phyloP scores from a whole-genome alignment of 179 eudicot species.

The Spinacia oleracea region DNA sequence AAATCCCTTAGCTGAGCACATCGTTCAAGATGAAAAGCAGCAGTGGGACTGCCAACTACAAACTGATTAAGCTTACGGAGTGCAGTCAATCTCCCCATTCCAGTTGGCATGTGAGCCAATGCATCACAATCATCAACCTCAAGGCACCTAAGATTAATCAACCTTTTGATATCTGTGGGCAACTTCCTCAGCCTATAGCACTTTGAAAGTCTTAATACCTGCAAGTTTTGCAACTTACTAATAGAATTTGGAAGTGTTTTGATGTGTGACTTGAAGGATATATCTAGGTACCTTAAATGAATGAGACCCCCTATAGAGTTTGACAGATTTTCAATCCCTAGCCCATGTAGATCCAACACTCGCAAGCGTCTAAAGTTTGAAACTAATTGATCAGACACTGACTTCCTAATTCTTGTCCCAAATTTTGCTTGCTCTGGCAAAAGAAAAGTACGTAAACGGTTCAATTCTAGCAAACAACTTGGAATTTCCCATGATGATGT shows the following conservation, averaged over 20 bases:
- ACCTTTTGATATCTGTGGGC: constrained; percentile 12
- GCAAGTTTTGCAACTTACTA: background rate
- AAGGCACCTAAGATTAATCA: constrained; percentile 12
- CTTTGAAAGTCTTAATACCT: constrained; percentile 12
- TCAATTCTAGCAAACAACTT: constrained; percentile 2
- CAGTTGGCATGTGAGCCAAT: constrained; percentile 14
- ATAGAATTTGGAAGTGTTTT: constrained; percentile 5
- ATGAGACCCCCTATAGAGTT: constrained; percentile 18
- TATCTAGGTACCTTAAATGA: constrained; percentile 14
- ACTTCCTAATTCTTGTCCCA: constrained; percentile 11
- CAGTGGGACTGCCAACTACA: constrained; percentile 14
- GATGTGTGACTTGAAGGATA: constrained; percentile 11
- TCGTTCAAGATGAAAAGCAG: background rate
- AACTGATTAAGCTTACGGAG: constrained; percentile 26
- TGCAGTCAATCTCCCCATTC: constrained; percentile 14
- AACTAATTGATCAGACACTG: constrained; percentile 4
- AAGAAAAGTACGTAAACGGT: constrained; percentile 17
- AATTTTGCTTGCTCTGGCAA: constrained; percentile 11
- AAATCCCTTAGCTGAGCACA: constrained; percentile 14
- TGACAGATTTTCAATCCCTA: constrained; percentile 15
- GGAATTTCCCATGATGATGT: constrained; percentile 17
- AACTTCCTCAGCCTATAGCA: constrained; percentile 13
- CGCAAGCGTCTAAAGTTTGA: constrained; percentile 22
- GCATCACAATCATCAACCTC: constrained; percentile 17
- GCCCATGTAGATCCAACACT: constrained; percentile 21